Percentiles rank a stretch among this genome's conserved stretches.
These are phyloP conservation scores for Takashimella koratensis DNA, from an alignment of 1,284 basidiomycete species.

Conservation along the genomic window DNA sequence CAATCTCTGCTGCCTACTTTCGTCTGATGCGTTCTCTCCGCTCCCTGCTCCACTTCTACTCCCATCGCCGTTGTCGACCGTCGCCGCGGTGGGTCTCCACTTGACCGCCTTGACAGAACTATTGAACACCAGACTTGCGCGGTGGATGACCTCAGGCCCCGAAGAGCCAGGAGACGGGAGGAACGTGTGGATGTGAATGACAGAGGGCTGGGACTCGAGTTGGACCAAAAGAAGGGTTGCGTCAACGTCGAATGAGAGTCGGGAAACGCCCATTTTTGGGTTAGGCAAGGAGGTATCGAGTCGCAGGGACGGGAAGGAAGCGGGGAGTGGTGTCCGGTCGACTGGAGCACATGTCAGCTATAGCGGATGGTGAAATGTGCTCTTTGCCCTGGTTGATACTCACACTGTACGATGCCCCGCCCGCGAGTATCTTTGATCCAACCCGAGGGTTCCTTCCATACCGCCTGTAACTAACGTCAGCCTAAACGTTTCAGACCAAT, in stretches of 20 bases:
- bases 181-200: slow-evolving; percentile 40
- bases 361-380: too few species aligned
- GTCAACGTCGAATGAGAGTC: slow-evolving; percentile 72
- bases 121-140: slow-evolving; percentile 25
- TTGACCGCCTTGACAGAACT: slow-evolving; percentile 15
- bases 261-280: slow-evolving; percentile 55
- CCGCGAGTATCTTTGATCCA: slow-evolving; percentile 69
- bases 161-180: slow-evolving; percentile 16
- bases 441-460: slow-evolving; percentile 74
- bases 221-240: slow-evolving; percentile 68
- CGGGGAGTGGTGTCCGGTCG: slow-evolving; percentile 13
- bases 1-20: slow-evolving; percentile 13
- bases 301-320: slow-evolving; percentile 14
- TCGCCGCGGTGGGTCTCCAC: slow-evolving; percentile 24
- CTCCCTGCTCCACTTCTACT: not conserved
- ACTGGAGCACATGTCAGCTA: slow-evolving; percentile 11
- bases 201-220: slow-evolving; percentile 21
- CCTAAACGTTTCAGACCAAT: not conserved
- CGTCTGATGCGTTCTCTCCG: slow-evolving; percentile 2
- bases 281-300: slow-evolving; percentile 43
- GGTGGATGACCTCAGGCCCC: slow-evolving; percentile 23
- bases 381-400: slow-evolving; percentile 25
- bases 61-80: too few species aligned
- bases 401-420: slow-evolving; percentile 67
- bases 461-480: slow-evolving; percentile 51